Conservation (phyloP, 371 early-diverging fungal genomes). For the Mucor saturninus region DNA sequence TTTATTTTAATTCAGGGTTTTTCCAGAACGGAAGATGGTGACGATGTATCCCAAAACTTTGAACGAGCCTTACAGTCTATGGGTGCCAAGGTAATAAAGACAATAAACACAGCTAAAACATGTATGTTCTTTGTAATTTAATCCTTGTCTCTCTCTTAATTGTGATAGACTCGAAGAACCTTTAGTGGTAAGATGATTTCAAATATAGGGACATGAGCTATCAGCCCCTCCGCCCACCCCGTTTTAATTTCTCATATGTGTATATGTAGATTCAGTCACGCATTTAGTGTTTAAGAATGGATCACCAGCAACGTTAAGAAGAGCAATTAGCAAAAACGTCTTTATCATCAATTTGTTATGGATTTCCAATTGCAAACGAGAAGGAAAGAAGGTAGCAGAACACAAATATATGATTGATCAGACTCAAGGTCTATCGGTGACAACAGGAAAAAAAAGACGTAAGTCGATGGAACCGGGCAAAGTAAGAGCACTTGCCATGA, state of each 20-base stretch:
- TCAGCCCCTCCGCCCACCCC: too few species aligned
- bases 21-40: constrained; percentile 54
- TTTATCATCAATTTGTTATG: constrained; percentile 46
- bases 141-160: background rate
- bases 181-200: constrained; percentile 10
- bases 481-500: constrained; percentile 34
- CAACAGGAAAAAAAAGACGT: constrained; percentile 34
- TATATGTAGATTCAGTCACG: constrained; percentile 45
- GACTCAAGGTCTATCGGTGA: constrained; percentile 35
- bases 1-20: background rate
- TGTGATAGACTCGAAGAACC: constrained; percentile 12
- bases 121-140: background rate
- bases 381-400: constrained; percentile 41
- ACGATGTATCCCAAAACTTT: constrained; percentile 52
- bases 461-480: constrained; percentile 56
- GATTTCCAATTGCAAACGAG: constrained; percentile 46
- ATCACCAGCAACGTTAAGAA: constrained; percentile 44
- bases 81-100: constrained; percentile 41
- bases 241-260: too few species aligned
- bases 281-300: constrained; percentile 57
- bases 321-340: constrained; percentile 38
- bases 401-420: constrained; percentile 40
- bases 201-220: too few species aligned
- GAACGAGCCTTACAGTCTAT: constrained; percentile 48
- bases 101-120: background rate